These are phyloP conservation scores for Rosa lucieae DNA, from an alignment of 306 rosid species.

Conservation along the genomic window DNA sequence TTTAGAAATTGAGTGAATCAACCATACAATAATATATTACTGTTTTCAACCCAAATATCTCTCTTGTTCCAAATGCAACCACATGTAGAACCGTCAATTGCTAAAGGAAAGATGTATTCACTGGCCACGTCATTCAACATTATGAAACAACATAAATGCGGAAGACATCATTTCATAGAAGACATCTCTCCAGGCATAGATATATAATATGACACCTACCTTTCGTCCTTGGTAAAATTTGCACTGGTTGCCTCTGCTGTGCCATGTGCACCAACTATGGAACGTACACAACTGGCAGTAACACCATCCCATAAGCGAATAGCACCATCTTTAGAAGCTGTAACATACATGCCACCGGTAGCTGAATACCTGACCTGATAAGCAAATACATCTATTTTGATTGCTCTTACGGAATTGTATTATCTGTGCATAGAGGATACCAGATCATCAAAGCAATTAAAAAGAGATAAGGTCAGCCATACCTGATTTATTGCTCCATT, in stretches of 20 bases:
- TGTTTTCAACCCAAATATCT: not conserved
- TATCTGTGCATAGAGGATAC: constrained; percentile 13
- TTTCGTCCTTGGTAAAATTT: constrained; percentile 75
- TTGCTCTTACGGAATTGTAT: constrained; percentile 6
- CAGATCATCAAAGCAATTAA: constrained; percentile 1
- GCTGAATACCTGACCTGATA: constrained; percentile 80
- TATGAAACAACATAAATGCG: not conserved
- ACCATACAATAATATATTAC: not conserved
- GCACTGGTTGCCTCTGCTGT: constrained; percentile 83
- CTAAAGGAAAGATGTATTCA: not conserved
- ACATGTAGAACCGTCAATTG: not conserved
- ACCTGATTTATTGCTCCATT: constrained; percentile 92
- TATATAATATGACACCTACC: constrained; percentile 39
- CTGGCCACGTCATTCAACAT: not conserved
- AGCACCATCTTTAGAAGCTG: constrained; percentile 89
- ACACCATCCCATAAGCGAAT: constrained; percentile 89
- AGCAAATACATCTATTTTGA: constrained; percentile 25
- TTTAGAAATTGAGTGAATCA: not conserved
- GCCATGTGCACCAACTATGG: constrained; percentile 78
- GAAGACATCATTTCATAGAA: not conserved
- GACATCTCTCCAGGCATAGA: not conserved
- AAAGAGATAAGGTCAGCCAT: constrained; percentile 31
- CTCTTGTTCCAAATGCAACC: not conserved
- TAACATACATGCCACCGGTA: constrained; percentile 80
- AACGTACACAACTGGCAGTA: constrained; percentile 69